Conservation (phyloP, 2,329 filamentous ascomycete species). For the Cordyceps cicadae region DNA sequence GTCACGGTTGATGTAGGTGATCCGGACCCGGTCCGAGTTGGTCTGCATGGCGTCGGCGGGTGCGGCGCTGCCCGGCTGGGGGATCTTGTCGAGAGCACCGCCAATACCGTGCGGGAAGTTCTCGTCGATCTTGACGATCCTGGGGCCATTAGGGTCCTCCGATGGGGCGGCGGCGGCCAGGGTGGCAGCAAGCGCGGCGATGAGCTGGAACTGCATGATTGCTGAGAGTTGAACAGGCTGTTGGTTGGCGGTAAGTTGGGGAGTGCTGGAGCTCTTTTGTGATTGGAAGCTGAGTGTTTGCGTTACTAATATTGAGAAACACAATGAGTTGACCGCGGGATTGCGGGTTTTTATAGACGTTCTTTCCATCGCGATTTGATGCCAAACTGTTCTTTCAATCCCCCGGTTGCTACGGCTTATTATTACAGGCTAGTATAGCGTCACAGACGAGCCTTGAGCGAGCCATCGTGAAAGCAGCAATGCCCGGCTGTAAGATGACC, state of each 20-base stretch:
- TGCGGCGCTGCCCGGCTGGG: neutral
- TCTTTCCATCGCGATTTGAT: neutral
- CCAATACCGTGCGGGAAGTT: conserved; percentile 1
- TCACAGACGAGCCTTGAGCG: neutral
- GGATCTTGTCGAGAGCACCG: conserved; percentile 1
- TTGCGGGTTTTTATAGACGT: neutral
- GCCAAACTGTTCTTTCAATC: neutral
- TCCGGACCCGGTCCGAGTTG: conserved; percentile 2
- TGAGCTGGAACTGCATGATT: conserved; percentile 3
- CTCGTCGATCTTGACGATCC: neutral
- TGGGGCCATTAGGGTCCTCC: neutral
- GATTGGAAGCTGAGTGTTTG: neutral
- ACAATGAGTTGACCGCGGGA: neutral
- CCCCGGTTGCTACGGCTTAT: neutral
- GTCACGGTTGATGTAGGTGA: conserved; percentile 6
- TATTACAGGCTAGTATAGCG: neutral
- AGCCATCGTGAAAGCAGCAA: neutral
- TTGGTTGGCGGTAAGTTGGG: neutral
- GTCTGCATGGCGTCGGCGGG: neutral
- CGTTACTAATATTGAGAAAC: neutral
- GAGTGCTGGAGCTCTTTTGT: neutral
- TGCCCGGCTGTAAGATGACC: neutral
- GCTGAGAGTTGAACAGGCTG: neutral
- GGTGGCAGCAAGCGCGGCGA: neutral
- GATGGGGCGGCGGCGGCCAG: neutral